A percentile compares a stretch with the other conserved stretches of the same genome.
Evolutionary conservation across 371 early-diverging fungal species (phyloP).

Genomic region (Mortierella sp.): DNA sequence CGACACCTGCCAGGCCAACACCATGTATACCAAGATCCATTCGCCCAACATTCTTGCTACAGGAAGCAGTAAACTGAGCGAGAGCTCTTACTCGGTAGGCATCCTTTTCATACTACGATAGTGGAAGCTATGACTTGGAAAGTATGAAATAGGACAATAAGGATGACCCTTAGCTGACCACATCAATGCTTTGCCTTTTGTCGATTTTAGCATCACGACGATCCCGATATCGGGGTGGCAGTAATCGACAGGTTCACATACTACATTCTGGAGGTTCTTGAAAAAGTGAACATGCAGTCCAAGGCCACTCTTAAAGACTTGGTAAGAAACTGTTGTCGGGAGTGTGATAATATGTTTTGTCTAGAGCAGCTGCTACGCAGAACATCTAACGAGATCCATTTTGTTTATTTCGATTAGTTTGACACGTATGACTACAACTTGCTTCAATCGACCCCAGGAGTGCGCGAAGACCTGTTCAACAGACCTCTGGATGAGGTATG

Average conservation of each 20-base stretch:
- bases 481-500: conserved; percentile 78
- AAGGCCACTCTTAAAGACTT: conserved; percentile 81
- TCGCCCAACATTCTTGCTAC: conserved; percentile 94
- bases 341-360: neutral
- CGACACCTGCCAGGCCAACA: conserved; percentile 98
- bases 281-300: conserved; percentile 85
- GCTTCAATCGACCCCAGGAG: conserved; percentile 87
- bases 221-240: conserved; percentile 93
- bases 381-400: neutral
- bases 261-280: conserved; percentile 91
- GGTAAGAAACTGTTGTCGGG: conserved; percentile 59
- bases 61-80: conserved; percentile 87
- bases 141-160: too few relatives aligned
- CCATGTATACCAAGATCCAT: conserved; percentile 92
- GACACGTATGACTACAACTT: conserved; percentile 79
- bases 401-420: conserved; percentile 67
- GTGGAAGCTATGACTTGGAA: too few relatives aligned
- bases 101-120: neutral
- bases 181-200: neutral
- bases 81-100: conserved; percentile 94
- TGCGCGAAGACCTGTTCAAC: conserved; percentile 87
- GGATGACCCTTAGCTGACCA: neutral
- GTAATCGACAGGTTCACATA: conserved; percentile 98
- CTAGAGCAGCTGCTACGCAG: neutral
- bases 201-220: conserved; percentile 83